Evolutionary conservation across 139 green algal species (phyloP).

Genomic region (Chlamydomonas eustigma): DNA sequence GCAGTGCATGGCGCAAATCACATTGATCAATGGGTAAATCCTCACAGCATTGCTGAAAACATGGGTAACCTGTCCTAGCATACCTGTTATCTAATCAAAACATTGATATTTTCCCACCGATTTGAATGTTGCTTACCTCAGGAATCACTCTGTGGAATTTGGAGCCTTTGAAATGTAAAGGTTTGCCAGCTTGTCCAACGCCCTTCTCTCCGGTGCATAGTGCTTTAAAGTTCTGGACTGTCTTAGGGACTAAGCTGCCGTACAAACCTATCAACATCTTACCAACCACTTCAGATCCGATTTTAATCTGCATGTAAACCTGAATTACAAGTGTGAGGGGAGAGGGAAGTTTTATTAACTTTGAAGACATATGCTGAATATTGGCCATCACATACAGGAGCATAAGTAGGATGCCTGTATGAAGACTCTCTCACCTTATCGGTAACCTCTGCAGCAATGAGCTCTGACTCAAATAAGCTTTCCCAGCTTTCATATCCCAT

Average conservation of each 20-base stretch:
- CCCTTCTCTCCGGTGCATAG: slow-evolving; percentile 59
- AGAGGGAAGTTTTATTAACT: not conserved
- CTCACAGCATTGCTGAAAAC: no score
- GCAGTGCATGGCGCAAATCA: no score
- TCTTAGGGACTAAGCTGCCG: slow-evolving; percentile 78
- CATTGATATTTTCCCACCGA: no score
- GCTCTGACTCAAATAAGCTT: slow-evolving; percentile 23
- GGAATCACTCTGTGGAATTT: slow-evolving; percentile 45
- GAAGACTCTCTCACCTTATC: slow-evolving; percentile 23
- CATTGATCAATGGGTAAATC: no score
- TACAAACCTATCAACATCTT: slow-evolving; percentile 82
- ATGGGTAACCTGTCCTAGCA: no score
- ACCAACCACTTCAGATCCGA: slow-evolving; percentile 36
- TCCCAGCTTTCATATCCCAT: slow-evolving; percentile 32
- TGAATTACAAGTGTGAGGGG: not conserved
- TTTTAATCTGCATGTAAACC: not conserved
- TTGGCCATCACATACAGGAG: not conserved
- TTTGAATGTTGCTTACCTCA: no score
- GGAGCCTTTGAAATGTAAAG: slow-evolving; percentile 59
- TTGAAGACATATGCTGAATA: not conserved
- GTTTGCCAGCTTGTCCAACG: slow-evolving; percentile 69
- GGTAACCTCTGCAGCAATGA: slow-evolving; percentile 22
- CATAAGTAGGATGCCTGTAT: not conserved
- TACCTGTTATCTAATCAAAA: no score
- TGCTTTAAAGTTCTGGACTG: slow-evolving; percentile 75